Base-by-base conservation (phyloP, 2,329 filamentous ascomycete species). In the Geosmithia flava region DNA sequence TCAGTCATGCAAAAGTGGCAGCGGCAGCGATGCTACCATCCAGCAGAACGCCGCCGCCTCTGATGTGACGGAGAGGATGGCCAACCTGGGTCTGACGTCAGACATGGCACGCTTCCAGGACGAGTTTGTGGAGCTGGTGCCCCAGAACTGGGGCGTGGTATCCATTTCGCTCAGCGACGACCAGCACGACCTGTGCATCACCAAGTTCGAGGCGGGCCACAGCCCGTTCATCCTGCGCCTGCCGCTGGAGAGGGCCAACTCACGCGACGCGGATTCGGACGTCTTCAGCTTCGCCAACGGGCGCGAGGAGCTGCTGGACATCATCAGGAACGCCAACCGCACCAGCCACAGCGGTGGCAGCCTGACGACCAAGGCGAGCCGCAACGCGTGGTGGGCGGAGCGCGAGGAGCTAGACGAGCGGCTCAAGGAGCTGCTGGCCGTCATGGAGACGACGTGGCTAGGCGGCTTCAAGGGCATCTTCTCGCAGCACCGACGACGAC, bases 381-480 rank as follows among this genome's bases (percentile, higher is more conserved):
- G 87, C 61, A 78, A 78, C 40, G 81, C 82, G 44, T 98, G 93
- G 93, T 98, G 93, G 90, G 78, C 77, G 4, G 85, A 90, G 59
- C 80, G 94, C 15, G 84, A 93, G 62, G 76, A 76, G 2, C 72
- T 98, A 16, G 93, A 98, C 59, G 68, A 69, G 30, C 81, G 87
- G 10, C 72, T 98, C 20, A 81, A 80, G 52, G 82, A 86, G 46
- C 75, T 98, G 10, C 72, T 98, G 1, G 73, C 81, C 48, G 94
- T 88, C 51, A 85, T 98, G 40, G 91, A 98, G 63, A 84, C 86
- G 52, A 82, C 93, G 20, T 98, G 93, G 93, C 78, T 98, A 5
- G 90, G 91, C 45, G 93, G 93, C 0, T 98, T 98, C 73, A 84
- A 82, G 49, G 90, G 91, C 16, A 83, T 98, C n/a, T 91, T 98